Evolutionary conservation across 805 yeast species (phyloP).

Genomic region (Nematodospora valgi): DNA sequence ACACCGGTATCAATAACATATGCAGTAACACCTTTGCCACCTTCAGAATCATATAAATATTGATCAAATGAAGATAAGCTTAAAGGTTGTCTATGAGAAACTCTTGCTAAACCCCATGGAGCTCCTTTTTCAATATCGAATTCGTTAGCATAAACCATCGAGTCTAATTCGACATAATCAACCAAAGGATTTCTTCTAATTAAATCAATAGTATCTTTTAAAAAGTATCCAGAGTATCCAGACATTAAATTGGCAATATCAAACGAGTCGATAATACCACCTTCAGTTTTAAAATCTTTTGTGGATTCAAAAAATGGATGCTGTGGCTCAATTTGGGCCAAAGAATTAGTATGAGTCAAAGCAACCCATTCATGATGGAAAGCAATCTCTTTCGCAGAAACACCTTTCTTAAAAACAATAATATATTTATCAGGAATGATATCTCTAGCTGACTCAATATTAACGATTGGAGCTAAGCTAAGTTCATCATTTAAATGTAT

Average conservation of each 20-base stretch:
- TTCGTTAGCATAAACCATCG: constrained; percentile 61
- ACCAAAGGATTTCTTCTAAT: constrained; percentile 65
- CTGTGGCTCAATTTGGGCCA: constrained; percentile 30
- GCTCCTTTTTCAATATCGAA: constrained; percentile 75
- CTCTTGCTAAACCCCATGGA: constrained; percentile 93
- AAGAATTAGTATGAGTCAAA: constrained; percentile 45
- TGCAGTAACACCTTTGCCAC: constrained; percentile 81
- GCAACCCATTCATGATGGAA: constrained; percentile 70
- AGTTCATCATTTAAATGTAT: constrained; percentile 14
- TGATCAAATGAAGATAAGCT: constrained; percentile 68
- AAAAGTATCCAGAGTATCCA: constrained; percentile 87
- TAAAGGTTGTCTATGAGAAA: constrained; percentile 75
- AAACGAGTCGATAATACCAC: constrained; percentile 63
- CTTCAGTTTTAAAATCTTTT: constrained; percentile 25
- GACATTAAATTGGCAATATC: constrained; percentile 52
- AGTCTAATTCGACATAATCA: constrained; percentile 71
- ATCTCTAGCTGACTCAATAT: constrained; percentile 39
- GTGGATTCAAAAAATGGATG: constrained; percentile 37
- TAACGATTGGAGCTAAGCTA: constrained; percentile 45
- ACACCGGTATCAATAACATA: constrained; percentile 92
- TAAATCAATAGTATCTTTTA: constrained; percentile 67
- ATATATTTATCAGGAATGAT: constrained; percentile 76
- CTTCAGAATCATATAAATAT: constrained; percentile 67
- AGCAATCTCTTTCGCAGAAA: constrained; percentile 48
- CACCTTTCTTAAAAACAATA: constrained; percentile 72